Conservation (phyloP, 129 eudicot genomes). For the Flaveria brownii region DNA sequence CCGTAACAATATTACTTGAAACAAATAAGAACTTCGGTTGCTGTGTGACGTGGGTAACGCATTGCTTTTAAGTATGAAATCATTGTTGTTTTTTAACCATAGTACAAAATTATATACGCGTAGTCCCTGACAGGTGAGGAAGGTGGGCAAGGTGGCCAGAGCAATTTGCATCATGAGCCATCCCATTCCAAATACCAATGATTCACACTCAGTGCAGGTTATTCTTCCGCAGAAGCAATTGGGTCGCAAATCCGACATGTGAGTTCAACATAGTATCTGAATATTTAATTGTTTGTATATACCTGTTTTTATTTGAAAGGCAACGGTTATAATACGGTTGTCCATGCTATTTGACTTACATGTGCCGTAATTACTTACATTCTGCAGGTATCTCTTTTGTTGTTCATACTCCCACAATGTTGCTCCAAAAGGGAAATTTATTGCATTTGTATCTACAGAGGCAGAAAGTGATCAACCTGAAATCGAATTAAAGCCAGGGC, state of each 20-base stretch:
- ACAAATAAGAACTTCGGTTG: background rate
- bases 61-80: background rate
- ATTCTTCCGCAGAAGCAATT: slow-evolving; percentile 96
- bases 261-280: slow-evolving; percentile 32
- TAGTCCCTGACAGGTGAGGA: slow-evolving; percentile 67
- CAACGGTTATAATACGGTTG: background rate
- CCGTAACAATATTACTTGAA: background rate
- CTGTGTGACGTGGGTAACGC: background rate
- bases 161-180: slow-evolving; percentile 98
- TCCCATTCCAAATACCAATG: slow-evolving; percentile 90
- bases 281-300: background rate
- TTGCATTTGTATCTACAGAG: slow-evolving; percentile 95
- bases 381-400: slow-evolving; percentile 84
- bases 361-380: slow-evolving; percentile 1
- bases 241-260: slow-evolving; percentile 97
- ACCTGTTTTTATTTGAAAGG: background rate
- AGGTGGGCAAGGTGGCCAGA: slow-evolving; percentile 94
- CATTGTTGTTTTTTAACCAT: background rate
- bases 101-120: background rate
- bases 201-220: slow-evolving; percentile 90
- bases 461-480: slow-evolving; percentile 96
- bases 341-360: slow-evolving; percentile 2
- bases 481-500: slow-evolving; percentile 80
- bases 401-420: slow-evolving; percentile 93
- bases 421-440: slow-evolving; percentile 94